Conservation (phyloP, 129 eudicot species). For the Helianthus tuberosus region DNA sequence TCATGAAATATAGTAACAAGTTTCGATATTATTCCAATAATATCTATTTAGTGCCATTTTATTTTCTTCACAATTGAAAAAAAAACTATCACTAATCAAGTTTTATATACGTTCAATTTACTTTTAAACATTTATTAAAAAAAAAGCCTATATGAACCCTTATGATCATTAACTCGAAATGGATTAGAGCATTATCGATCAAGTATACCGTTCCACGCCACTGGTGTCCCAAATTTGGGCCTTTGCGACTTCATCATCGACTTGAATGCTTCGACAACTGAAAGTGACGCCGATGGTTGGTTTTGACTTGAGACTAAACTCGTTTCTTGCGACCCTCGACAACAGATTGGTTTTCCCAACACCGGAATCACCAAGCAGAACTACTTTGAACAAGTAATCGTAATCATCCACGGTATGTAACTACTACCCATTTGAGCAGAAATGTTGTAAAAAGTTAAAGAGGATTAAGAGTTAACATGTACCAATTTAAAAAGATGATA, state of each 20-base stretch:
- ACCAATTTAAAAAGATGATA: no score
- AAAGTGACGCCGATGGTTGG: slow-evolving; percentile 52
- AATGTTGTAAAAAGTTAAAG: no score
- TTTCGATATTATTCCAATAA: neutral
- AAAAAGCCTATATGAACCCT: no score
- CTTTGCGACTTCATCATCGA: slow-evolving; percentile 57
- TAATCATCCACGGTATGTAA: slow-evolving; percentile 60
- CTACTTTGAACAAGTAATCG: slow-evolving; percentile 53
- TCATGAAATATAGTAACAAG: no score
- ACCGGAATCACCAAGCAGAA: slow-evolving; percentile 48
- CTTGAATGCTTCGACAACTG: slow-evolving; percentile 40
- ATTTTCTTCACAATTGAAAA: no score
- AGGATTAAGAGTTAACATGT: no score
- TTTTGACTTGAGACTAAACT: slow-evolving; percentile 50
- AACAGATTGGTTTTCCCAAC: slow-evolving; percentile 47
- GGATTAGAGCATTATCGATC: neutral
- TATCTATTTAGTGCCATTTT: neutral
- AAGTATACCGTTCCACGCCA: slow-evolving; percentile 57
- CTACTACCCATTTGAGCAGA: slow-evolving; percentile 36
- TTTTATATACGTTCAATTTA: no score
- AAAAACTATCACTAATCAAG: no score
- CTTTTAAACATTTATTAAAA: neutral
- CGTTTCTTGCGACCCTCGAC: slow-evolving; percentile 46
- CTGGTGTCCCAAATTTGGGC: slow-evolving; percentile 83
- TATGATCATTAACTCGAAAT: neutral